Evolutionary conservation across 495 filamentous ascomycete genomes (phyloP), one percentile per base, ranked within the genome.

Genomic region (Xylaria intraflava): DNA sequence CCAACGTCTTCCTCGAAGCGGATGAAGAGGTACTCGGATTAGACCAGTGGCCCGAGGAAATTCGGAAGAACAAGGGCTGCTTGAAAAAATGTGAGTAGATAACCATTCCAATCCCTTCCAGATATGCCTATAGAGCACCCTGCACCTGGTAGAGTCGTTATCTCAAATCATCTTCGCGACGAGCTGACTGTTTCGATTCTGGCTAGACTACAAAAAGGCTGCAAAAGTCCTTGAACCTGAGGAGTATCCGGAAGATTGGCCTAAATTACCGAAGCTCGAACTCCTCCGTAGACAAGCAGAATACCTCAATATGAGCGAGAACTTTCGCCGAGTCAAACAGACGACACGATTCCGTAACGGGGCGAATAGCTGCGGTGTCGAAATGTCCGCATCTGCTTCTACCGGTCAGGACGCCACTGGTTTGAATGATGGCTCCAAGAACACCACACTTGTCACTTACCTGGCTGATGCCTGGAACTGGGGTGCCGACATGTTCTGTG

Each of bases 401-500:
- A 79, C 82, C 0, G 83, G 84, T 2, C 78, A 82, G 58, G 83
- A 87, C 49, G 64, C 57, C 31, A 86, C 83, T 0, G 83, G 83
- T 3, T 60, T 86, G 47, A 86, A 87, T 56, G 84, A 87, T 59
- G 82, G 82, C 3, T 83, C 78, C 26, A 88, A 88, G 64, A 82
- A 74, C 20, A 82, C 77, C 12, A 81, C 80, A 2, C 68, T 85
- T 3, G 80, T 85, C 38, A 88, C 80, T 2, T 87, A 86, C 55
- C 65, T 87, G 6, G 72, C 78, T n/a, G 84, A 88, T 64, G 82
- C 84, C 20, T 87, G 83, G 85, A 84, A 87, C 62, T 84, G 83
- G 81, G 85, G 82, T 19, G 82, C 84, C 29, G 83, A 88, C 59
- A 80, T 87, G 59, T 88, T 88, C 59, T 87, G 84, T 58, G 76